phyloP scores from a whole-genome alignment of 75 land plant genomes.

The Pinus albicaulis region DNA sequence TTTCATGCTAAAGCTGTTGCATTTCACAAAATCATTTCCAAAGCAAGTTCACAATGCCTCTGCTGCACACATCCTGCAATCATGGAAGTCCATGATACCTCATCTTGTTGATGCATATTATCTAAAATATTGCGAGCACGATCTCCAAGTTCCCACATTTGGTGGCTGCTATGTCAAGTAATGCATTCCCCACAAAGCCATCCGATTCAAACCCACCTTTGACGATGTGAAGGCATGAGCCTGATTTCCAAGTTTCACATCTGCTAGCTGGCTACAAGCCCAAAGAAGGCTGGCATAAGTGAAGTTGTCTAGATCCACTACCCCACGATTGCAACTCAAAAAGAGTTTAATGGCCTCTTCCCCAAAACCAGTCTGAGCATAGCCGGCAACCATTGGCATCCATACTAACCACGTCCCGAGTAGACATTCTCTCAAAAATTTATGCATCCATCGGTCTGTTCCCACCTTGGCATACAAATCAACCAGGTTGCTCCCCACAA shows the following conservation, averaged over 20 bases:
- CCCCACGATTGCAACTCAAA: conserved; percentile 33
- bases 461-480: conserved; percentile 62
- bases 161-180: conserved; percentile 56
- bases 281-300: conserved; percentile 55
- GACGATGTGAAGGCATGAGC: conserved; percentile 27
- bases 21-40: conserved; percentile 2
- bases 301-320: conserved; percentile 34
- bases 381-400: conserved; percentile 60
- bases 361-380: conserved; percentile 46
- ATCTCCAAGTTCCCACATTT: conserved; percentile 47
- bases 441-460: conserved; percentile 43
- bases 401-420: conserved; percentile 41
- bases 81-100: conserved; percentile 64
- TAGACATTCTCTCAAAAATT: conserved; percentile 45
- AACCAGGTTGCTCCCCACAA: conserved; percentile 56
- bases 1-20: conserved; percentile 6
- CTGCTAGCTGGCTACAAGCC: conserved; percentile 63
- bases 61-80: conserved; percentile 37
- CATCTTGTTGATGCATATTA: conserved; percentile 42
- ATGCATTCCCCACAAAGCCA: conserved; percentile 42
- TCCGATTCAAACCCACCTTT: conserved; percentile 39
- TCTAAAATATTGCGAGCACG: conserved; percentile 42
- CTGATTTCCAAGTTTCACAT: conserved; percentile 33
- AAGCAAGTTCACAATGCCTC: neutral
- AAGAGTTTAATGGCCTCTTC: conserved; percentile 45